These are phyloP conservation scores for Silene coronaria DNA, from an alignment of 179 eudicot species.

Conservation along the genomic window DNA sequence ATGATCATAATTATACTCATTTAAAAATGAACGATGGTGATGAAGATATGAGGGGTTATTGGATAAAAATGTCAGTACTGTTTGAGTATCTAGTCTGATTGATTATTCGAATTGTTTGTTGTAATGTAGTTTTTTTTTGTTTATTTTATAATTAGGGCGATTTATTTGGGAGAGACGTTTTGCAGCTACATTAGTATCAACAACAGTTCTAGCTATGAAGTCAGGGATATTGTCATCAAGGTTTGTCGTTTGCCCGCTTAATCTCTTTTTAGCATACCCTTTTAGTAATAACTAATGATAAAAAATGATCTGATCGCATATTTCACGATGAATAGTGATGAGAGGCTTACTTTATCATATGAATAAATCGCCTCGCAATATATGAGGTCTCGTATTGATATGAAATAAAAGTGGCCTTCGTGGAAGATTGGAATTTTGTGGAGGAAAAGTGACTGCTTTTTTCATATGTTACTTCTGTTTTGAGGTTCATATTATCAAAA, in stretches of 20 bases:
- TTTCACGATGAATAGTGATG: not conserved
- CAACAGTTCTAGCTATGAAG: slow-evolving; percentile 81
- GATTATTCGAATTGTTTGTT: not conserved
- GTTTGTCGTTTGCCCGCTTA: slow-evolving; percentile 27
- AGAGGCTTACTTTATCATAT: too few species aligned
- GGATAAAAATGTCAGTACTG: not conserved
- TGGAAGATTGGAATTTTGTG: too few species aligned
- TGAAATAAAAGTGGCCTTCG: too few species aligned
- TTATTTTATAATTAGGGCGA: slow-evolving; percentile 44
- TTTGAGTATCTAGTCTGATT: not conserved
- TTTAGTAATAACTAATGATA: not conserved
- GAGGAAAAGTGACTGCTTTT: too few species aligned
- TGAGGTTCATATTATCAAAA: not conserved
- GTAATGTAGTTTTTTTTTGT: not conserved
- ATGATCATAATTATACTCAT: not conserved
- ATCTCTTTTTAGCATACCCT: not conserved
- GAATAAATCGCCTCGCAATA: too few species aligned
- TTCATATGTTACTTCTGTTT: not conserved
- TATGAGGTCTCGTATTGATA: too few species aligned
- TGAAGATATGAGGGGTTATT: not conserved
- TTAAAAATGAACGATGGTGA: not conserved
- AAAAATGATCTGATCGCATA: not conserved
- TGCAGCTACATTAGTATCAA: slow-evolving; percentile 93
- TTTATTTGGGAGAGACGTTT: slow-evolving; percentile 95
- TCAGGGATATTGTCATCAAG: slow-evolving; percentile 76